These are phyloP conservation scores for Cyclotella choctawhatcheeana DNA, from an alignment of 108 stramenopile species.

Conservation along the genomic window DNA sequence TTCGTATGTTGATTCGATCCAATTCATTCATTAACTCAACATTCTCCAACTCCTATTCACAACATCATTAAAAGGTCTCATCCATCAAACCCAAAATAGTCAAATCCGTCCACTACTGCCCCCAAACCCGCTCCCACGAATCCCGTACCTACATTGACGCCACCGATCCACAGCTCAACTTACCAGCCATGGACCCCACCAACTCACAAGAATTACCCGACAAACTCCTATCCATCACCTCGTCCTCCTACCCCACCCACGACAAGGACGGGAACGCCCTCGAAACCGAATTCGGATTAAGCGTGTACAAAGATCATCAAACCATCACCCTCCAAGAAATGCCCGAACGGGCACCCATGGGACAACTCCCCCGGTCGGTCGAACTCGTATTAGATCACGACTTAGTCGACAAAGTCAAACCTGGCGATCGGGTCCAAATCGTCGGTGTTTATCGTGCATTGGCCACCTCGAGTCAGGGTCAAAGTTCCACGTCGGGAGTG, in stretches of 20 bases:
- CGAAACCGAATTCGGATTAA: conserved; percentile 97
- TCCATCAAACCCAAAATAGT: conserved; percentile 97
- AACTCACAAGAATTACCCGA: conserved; percentile 76
- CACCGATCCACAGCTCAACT: conserved; percentile 93
- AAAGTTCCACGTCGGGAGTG: conserved; percentile 67
- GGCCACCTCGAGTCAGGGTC: conserved; percentile 56
- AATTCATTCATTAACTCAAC: background rate
- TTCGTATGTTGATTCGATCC: no score
- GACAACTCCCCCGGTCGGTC: conserved; percentile 96
- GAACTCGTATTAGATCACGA: conserved; percentile 94
- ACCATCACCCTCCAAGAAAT: conserved; percentile 96
- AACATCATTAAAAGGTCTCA: conserved; percentile 61
- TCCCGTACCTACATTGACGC: conserved; percentile 93
- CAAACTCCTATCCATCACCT: conserved; percentile 78
- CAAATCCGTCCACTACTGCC: conserved; percentile 96
- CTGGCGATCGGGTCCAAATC: conserved; percentile 95
- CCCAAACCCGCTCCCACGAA: conserved; percentile 79
- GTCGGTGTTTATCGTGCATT: conserved; percentile 94
- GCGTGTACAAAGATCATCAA: conserved; percentile 97
- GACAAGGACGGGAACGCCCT: conserved; percentile 91
- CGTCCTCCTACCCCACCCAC: conserved; percentile 88
- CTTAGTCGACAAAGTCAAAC: conserved; percentile 94
- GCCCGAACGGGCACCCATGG: conserved; percentile 97
- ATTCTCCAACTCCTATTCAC: background rate
- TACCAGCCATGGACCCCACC: conserved; percentile 73